Percentiles rank a stretch among this genome's conserved stretches.
Evolutionary conservation across 148 eudicot species (phyloP).

Genomic region (Silene latifolia): DNA sequence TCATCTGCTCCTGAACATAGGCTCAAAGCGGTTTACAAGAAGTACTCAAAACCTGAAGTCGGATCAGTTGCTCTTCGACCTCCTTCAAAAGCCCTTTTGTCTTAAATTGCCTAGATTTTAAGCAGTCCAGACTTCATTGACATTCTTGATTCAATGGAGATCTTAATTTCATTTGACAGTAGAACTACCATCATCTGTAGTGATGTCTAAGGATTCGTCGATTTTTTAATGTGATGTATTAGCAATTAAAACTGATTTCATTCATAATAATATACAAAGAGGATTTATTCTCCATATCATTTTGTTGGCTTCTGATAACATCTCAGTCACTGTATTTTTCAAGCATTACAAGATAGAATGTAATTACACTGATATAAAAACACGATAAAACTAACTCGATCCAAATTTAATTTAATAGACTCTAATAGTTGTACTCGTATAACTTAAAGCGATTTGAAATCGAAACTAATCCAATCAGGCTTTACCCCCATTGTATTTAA

Average conservation of each 20-base stretch:
- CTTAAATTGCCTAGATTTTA: conserved; percentile 6
- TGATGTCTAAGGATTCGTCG: conserved; percentile 11
- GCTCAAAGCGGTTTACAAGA: conserved; percentile 40
- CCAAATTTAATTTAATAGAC: no score
- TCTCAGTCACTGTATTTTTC: no score
- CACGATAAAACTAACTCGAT: no score
- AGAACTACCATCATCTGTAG: conserved; percentile 3
- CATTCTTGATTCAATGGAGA: neutral
- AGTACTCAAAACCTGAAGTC: conserved; percentile 37
- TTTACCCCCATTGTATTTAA: no score
- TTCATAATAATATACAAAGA: neutral
- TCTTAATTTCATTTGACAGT: neutral
- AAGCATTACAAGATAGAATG: no score
- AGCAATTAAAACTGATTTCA: neutral
- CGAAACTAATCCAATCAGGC: no score
- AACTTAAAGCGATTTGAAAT: no score
- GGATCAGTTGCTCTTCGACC: conserved; percentile 34
- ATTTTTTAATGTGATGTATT: conserved; percentile 3
- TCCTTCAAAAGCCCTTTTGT: conserved; percentile 42
- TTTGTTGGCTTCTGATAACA: no score
- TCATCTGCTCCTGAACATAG: conserved; percentile 34
- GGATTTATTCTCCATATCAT: no score
- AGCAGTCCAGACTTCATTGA: neutral
- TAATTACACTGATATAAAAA: no score
- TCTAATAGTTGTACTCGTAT: no score